Base-by-base conservation (phyloP, 768 basidiomycete species). In the Phanerochaete carnosa region DNA sequence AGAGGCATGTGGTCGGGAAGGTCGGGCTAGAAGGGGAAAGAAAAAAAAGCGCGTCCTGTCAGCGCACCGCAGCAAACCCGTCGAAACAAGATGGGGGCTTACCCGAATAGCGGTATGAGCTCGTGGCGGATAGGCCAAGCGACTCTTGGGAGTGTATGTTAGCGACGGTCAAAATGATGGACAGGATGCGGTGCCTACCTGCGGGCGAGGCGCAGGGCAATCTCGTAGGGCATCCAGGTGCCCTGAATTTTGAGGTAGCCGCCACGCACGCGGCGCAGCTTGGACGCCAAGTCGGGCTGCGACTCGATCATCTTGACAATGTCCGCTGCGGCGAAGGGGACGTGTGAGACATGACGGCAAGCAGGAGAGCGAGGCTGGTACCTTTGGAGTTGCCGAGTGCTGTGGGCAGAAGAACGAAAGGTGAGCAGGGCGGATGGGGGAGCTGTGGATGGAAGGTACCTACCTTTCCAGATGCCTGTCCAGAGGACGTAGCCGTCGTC, bases 381-480 rank as follows among this genome's bases (percentile, higher is more conserved):
- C 90, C 90, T 83, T 93, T 93, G n/a, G 91, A 90, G 65, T 93
- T 92, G 57, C 91, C 91, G 45, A 93, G 83, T 32, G 91, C 91
- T 93, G 66, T 15, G 60, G 19, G 45, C 29, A 19, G 58, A 54
- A 66, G 43, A 45, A 30, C 4, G 49, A 52, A 58, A 49, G 51
- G 64, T 66, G 59, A 68, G 64, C 45, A 46, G 28, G 29, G 53
- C 19, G 13, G 25, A 29, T 25, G 19, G 30, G n/a, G 35, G 16
- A 30, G 25, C 37, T 12, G 23, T 52, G 16, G 9, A 39, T n/a
- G 28, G 13, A 8, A 0, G 11, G 62, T n/a, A n/a, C 77, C 62
- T 60, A 92, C 92, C 92, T 81, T 95, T 95, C 93, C 93, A 95
- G 56, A 95, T 95, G 11, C 92, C 90, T 1, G 94, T 95, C 92